Evolutionary conservation across 371 early-diverging fungal species (phyloP), one percentile per base, ranked within the genome.

Genomic region (Cokeromyces recurvatus): DNA sequence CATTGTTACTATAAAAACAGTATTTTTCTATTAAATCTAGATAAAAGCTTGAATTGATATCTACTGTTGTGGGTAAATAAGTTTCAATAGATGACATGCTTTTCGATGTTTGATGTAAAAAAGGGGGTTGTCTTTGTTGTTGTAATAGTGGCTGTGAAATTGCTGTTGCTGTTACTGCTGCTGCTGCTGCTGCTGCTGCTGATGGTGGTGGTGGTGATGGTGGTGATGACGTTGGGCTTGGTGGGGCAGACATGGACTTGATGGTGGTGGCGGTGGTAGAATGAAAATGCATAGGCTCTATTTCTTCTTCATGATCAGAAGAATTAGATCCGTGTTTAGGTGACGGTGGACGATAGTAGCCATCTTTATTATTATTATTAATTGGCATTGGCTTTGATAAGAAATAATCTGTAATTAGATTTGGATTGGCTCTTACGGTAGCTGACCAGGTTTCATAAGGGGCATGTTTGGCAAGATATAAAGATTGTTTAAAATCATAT

Each of bases 11-110:
- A 38, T 71, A 71, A 32, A 71, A 71, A 54, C 71, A 71, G 42
- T 71, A 71, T 44, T 64, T 67, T 38, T 71, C 60, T 14, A 71
- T 59, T n/a, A 71, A 38, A 37, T 71, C 62, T 43, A 48, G 54
- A 47, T 71, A 68, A 34, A 53, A 46, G 14, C 62, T 43, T 2
- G 64, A 64, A 16, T 57, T 61, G 12, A 61, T 46, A n/a, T 51
- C 52, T 8, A 46, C n/a, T 12, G 27, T 23, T n/a, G 38, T 41
- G 23, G 25, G 15, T 10, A 44, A n/a, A n/a, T n/a, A n/a, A n/a
- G n/a, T n/a, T n/a, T n/a, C n/a, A n/a, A n/a, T n/a, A n/a, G n/a
- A n/a, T n/a, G n/a, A n/a, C n/a, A n/a, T n/a, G n/a, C n/a, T n/a
- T n/a, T n/a, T n/a, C n/a, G n/a, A n/a, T n/a, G n/a, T 2, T 3